phyloP scores from a whole-genome alignment of 148 eudicot species.

The Cornus controversa region DNA sequence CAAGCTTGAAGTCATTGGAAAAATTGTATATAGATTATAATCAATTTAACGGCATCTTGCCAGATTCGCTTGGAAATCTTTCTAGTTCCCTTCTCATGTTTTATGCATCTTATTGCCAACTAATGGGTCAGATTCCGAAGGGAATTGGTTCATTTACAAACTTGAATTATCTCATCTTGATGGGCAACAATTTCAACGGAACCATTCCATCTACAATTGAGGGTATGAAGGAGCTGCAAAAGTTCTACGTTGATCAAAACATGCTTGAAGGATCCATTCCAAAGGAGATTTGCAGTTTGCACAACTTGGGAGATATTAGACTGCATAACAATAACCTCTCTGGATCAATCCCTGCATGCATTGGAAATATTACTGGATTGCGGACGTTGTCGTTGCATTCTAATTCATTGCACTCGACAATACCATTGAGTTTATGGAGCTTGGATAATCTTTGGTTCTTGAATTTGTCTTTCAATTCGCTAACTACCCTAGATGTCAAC shows the following conservation, averaged over 20 bases:
- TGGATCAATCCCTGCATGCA: no score
- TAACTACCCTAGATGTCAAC: no score
- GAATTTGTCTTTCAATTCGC: no score
- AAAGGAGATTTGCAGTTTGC: no score
- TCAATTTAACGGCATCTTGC: slow-evolving; percentile 2
- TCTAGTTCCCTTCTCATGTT: slow-evolving; percentile 7
- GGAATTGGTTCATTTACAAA: slow-evolving; percentile 8
- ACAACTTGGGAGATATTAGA: no score
- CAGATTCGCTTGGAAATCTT: slow-evolving; percentile 10
- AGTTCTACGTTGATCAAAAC: neutral
- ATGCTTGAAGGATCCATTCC: no score
- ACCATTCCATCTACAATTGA: neutral
- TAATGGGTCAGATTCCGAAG: slow-evolving; percentile 8
- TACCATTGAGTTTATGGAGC: no score
- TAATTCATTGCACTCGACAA: no score
- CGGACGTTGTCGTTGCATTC: no score
- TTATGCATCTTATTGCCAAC: neutral
- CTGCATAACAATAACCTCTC: no score
- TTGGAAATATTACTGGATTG: no score
- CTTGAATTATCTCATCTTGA: neutral
- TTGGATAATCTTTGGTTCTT: no score
- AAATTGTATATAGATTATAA: neutral
- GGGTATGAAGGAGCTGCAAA: neutral
- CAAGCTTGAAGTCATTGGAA: neutral
- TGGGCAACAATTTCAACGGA: neutral